Conservation (phyloP, 768 basidiomycete species). For the Tremella fuciformis region DNA sequence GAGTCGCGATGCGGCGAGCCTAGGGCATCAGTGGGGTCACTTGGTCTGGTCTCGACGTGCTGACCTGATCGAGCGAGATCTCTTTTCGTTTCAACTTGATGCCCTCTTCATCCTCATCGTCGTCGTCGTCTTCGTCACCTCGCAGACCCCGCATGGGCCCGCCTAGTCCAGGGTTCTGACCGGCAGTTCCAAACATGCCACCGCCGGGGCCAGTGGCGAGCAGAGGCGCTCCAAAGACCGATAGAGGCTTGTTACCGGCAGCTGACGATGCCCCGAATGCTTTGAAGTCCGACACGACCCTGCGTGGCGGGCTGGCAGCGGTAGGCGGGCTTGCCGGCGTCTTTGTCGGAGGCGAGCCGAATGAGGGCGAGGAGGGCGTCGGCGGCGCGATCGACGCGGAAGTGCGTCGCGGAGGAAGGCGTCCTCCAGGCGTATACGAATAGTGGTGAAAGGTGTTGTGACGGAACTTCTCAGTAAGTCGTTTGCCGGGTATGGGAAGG, state of each 20-base stretch:
- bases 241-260: slow-evolving; percentile 62
- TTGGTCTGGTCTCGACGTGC: slow-evolving; percentile 14
- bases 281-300: slow-evolving; percentile 70
- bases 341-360: slow-evolving; percentile 12
- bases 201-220: slow-evolving; percentile 41
- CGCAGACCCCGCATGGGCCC: slow-evolving; percentile 56
- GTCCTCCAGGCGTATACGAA: slow-evolving; percentile 59
- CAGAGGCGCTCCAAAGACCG: slow-evolving; percentile 72
- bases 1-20: slow-evolving; percentile 52
- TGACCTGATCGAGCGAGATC: slow-evolving; percentile 88
- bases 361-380: slow-evolving; percentile 52
- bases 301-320: slow-evolving; percentile 58
- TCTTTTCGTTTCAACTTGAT: slow-evolving; percentile 59
- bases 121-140: slow-evolving; percentile 68
- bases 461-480: slow-evolving; percentile 95
- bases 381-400: slow-evolving; percentile 54
- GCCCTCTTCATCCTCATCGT: slow-evolving; percentile 64
- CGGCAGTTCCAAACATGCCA: slow-evolving; percentile 42
- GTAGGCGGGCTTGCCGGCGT: slow-evolving; percentile 18
- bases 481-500: slow-evolving; percentile 83
- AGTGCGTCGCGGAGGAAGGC: slow-evolving; percentile 55
- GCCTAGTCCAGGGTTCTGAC: slow-evolving; percentile 30
- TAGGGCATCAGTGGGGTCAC: slow-evolving; percentile 20
- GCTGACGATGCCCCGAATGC: slow-evolving; percentile 56
- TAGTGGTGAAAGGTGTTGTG: slow-evolving; percentile 56